phyloP scores from a whole-genome alignment of 2,329 filamentous ascomycete species.

The Sporothrix luriei region DNA sequence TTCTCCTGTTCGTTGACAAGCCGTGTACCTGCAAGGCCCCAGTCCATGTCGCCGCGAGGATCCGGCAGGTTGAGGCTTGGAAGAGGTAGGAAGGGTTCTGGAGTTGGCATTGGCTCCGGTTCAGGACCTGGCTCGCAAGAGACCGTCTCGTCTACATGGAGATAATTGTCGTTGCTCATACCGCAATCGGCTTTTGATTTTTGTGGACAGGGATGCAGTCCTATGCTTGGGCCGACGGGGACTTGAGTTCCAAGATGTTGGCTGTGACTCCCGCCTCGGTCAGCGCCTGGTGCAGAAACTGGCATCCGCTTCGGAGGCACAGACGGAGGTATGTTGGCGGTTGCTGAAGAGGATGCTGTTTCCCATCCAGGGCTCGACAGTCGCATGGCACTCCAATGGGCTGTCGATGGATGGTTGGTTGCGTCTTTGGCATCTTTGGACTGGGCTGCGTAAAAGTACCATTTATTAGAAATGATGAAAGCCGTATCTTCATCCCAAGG shows the following conservation, averaged over 20 bases:
- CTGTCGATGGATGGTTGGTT: not conserved
- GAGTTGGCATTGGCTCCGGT: too few relatives aligned
- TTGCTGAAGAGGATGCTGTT: not conserved
- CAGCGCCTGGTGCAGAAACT: too few relatives aligned
- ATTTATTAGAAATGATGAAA: too few relatives aligned
- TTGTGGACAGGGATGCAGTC: too few relatives aligned
- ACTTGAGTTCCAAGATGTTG: not conserved
- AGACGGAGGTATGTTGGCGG: not conserved
- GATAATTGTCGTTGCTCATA: constrained; percentile 8
- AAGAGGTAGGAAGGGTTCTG: constrained; percentile 14
- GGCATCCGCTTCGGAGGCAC: not conserved
- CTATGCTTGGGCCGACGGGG: not conserved
- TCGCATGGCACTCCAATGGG: not conserved
- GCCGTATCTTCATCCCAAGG: too few relatives aligned
- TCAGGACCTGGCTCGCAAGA: not conserved
- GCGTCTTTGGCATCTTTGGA: not conserved
- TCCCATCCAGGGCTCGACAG: constrained; percentile 22
- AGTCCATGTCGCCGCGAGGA: constrained; percentile 24
- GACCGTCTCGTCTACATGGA: not conserved
- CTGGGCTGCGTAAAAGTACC: too few relatives aligned
- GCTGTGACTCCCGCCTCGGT: too few relatives aligned
- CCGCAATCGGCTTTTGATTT: not conserved
- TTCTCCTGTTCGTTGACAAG: not conserved
- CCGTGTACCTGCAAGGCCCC: not conserved
- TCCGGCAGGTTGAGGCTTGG: constrained; percentile 26